phyloP scores from a whole-genome alignment of 768 basidiomycete species.

The Trametes cubensis region DNA sequence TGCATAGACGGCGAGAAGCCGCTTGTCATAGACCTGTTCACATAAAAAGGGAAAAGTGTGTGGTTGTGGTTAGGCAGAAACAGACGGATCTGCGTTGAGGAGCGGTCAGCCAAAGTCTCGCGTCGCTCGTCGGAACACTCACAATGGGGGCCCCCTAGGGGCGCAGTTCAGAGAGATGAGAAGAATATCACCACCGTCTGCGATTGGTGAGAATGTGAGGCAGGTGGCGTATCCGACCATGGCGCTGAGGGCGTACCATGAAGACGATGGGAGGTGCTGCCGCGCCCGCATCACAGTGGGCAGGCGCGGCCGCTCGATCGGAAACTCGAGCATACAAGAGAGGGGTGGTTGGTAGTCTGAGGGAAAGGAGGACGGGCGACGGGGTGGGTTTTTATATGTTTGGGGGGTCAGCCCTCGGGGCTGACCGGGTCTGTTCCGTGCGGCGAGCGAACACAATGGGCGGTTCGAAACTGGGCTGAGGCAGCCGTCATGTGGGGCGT shows the following conservation, averaged over 20 bases:
- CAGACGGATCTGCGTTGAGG: neutral
- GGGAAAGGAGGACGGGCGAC: slow-evolving; percentile 1
- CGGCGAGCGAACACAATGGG: neutral
- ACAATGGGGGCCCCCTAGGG: too few species aligned
- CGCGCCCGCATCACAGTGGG: neutral
- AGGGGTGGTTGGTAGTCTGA: neutral
- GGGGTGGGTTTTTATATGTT: slow-evolving; percentile 4
- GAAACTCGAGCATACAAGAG: slow-evolving; percentile 2
- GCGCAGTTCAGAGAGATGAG: too few species aligned
- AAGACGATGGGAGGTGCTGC: neutral
- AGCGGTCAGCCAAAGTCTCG: neutral
- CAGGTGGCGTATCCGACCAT: neutral
- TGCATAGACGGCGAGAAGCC: too few species aligned
- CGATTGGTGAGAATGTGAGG: neutral
- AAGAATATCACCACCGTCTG: too few species aligned
- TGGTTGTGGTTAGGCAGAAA: neutral
- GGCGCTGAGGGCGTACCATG: neutral
- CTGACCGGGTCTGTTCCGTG: neutral
- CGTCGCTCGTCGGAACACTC: too few species aligned
- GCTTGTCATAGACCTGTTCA: too few species aligned
- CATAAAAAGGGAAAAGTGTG: too few species aligned
- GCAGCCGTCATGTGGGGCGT: neutral
- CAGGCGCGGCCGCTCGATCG: slow-evolving; percentile 4
- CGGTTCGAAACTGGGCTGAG: neutral
- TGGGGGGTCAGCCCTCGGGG: neutral